These are phyloP conservation scores for Dactylorhiza incarnata DNA, from an alignment of 106 monocot genomes.

Conservation along the genomic window DNA sequence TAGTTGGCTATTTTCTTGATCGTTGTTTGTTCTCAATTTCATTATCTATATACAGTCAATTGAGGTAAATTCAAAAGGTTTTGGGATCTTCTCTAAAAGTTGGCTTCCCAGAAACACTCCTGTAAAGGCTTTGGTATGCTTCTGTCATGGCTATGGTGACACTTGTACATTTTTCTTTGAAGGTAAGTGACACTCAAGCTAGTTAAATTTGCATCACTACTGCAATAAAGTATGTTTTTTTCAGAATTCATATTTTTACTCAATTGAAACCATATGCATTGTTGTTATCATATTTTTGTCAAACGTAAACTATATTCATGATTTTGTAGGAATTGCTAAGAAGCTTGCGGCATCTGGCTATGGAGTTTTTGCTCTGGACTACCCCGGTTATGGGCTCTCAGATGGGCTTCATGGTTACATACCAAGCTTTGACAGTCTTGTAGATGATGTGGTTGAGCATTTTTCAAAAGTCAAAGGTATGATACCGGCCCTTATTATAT, in stretches of 20 bases:
- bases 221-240: background rate
- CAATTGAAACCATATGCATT: background rate
- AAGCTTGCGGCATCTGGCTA: conserved; percentile 82
- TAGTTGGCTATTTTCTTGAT: background rate
- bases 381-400: conserved; percentile 93
- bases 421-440: conserved; percentile 69
- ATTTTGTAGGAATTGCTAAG: conserved; percentile 60
- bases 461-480: conserved; percentile 86
- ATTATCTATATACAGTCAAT: conserved; percentile 41
- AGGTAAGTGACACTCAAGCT: conserved; percentile 26
- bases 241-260: background rate
- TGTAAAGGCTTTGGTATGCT: conserved; percentile 75
- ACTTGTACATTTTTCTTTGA: conserved; percentile 99
- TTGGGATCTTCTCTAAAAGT: conserved; percentile 77
- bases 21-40: conserved; percentile 11
- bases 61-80: conserved; percentile 65
- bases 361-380: conserved; percentile 96
- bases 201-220: background rate
- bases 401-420: conserved; percentile 97
- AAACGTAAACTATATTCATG: background rate
- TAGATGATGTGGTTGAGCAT: conserved; percentile 77
- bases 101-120: conserved; percentile 64
- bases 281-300: background rate
- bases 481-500: background rate
- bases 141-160: conserved; percentile 97